These are phyloP conservation scores for Spongospora subterranea DNA, from an alignment of 208 protist species.

Conservation along the genomic window DNA sequence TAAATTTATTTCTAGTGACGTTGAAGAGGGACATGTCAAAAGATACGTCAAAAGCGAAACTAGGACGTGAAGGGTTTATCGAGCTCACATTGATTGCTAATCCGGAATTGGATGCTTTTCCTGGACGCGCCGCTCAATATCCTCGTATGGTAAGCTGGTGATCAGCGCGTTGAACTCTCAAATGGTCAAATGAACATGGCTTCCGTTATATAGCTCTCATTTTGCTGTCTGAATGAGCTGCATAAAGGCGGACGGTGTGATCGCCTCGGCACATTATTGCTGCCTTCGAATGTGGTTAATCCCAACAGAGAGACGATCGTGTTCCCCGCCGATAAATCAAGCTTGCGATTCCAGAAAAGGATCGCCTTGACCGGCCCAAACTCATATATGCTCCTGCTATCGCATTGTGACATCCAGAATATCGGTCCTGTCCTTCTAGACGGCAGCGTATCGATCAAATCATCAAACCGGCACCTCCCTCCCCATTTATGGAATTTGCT, in stretches of 20 bases:
- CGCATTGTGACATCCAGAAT: too few relatives aligned
- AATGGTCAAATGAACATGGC: too few relatives aligned
- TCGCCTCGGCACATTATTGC: neutral
- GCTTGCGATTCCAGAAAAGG: neutral
- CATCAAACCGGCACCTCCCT: neutral
- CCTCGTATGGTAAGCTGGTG: too few relatives aligned
- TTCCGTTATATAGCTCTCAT: conserved; percentile 2
- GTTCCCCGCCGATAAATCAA: neutral
- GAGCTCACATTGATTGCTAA: too few relatives aligned
- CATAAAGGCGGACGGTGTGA: neutral
- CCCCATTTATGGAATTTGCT: neutral
- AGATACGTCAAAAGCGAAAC: too few relatives aligned
- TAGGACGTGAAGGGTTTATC: too few relatives aligned
- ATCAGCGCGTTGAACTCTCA: too few relatives aligned
- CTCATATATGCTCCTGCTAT: neutral
- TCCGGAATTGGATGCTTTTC: too few relatives aligned
- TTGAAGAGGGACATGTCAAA: too few relatives aligned
- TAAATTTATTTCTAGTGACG: too few relatives aligned
- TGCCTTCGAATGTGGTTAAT: neutral
- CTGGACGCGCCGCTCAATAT: too few relatives aligned
- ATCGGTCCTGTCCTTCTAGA: neutral
- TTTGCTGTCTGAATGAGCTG: neutral
- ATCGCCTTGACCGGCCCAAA: neutral
- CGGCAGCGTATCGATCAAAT: neutral
- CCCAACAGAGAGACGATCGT: neutral